Evolutionary conservation across 2,329 filamentous ascomycete genomes (phyloP), one percentile per base, ranked within the genome.

Genomic region (Fonsecaea erecta): DNA sequence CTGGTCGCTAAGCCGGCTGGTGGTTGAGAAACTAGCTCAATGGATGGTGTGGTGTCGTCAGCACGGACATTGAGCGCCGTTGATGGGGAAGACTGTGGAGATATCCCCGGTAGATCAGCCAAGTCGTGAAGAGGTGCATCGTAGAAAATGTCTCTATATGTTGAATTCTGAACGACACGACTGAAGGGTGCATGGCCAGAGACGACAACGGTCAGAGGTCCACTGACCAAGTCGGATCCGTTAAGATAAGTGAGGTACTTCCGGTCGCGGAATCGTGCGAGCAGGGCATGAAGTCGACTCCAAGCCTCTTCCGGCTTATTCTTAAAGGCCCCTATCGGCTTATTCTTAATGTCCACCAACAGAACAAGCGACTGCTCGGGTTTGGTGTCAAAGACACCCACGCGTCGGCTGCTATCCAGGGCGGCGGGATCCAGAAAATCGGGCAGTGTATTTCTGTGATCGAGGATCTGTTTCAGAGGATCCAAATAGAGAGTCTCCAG

Each of bases 71-170:
- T 21, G 9, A 37, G 26, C 18, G 26, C 11, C 16, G 18, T 1
- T 4, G 14, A 54, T 18, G 35, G 32, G n/a, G 5, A 12, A 7
- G 46, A 21, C 4, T 43, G 51, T 40, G 4, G 21, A 24, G 34
- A 16, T 18, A 40, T 26, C n/a, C 24, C 26, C 48, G n/a, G 28
- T 26, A 64, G 26, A 11, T 51, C 74, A 18, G 74, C 67, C 32
- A 79, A 62, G 52, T 76, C 73, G 60, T 77, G 77, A 8, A 84
- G 76, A 0, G 83, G 83, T 0, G 83, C 83, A 68, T 85, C 83
- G 73, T 83, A 84, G 76, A 85, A 85, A 62, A 85, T 80, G 69
- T 85, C 83, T 32, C 82, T 77, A 70, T 84, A 81, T 1, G 78
- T 81, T 7, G 75, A 68, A 70, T 82, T 82, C 24, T 79, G 37